A percentile compares a stretch with the other conserved stretches of the same genome.
phyloP scores from a whole-genome alignment of 148 eudicot species.

The Chenopodium quinoa region DNA sequence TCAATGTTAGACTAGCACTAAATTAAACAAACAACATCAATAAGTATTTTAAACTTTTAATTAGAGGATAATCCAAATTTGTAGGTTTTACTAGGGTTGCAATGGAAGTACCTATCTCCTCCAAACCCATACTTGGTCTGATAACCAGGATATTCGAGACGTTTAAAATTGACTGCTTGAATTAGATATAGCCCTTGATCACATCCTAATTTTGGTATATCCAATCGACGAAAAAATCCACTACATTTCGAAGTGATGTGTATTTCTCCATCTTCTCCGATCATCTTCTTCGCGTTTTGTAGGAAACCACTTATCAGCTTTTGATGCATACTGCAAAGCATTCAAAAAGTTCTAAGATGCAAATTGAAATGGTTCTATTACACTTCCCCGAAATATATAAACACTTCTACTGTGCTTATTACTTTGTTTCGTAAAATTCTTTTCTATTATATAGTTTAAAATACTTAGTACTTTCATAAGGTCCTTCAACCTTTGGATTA shows the following conservation, averaged over 20 bases:
- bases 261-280: not conserved
- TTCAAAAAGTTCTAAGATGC: too few relatives aligned
- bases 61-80: slow-evolving; percentile 13
- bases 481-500: too few relatives aligned
- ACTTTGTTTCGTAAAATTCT: too few relatives aligned
- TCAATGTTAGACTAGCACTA: too few relatives aligned
- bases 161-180: not conserved
- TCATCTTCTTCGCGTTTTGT: not conserved
- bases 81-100: slow-evolving; percentile 28
- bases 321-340: not conserved
- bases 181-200: not conserved
- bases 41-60: too few relatives aligned
- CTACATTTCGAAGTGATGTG: not conserved
- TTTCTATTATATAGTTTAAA: too few relatives aligned
- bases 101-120: slow-evolving; percentile 30
- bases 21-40: too few relatives aligned
- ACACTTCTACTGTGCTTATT: too few relatives aligned
- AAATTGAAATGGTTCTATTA: too few relatives aligned
- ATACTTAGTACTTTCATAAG: too few relatives aligned
- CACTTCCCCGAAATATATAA: too few relatives aligned
- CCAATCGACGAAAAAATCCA: not conserved
- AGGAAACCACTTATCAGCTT: not conserved
- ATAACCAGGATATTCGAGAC: slow-evolving; percentile 24
- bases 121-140: slow-evolving; percentile 29
- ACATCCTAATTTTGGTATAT: not conserved